Evolutionary conservation across 2,329 filamentous ascomycete species (phyloP), one percentile per base, ranked within the genome.

Genomic region (Penicillium sp.): DNA sequence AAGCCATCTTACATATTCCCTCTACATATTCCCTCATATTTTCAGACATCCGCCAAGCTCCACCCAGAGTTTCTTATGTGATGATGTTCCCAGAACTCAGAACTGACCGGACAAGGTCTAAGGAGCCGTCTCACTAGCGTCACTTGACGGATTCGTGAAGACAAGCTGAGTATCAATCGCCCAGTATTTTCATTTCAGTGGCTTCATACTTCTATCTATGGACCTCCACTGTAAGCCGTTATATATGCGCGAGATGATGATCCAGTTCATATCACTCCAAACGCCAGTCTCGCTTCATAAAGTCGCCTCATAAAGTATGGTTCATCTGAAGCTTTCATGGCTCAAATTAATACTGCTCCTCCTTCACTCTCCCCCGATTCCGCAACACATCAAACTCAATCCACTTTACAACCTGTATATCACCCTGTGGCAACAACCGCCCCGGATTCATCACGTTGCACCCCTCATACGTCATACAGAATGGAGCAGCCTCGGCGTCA

Each of bases 401-500:
- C 94, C 95, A 98, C 62, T 88, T 83, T 6, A 87, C 90, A 6
- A 88, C 85, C 4, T 87, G 87, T 63, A 86, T 85, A 54, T 87
- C 83, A 0, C 88, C 89, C 0, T 85, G 80, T 0, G 91, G 87
- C 24, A 96, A 82, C 51, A 99, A 76, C 50, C 84, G 83, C 6
- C 92, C 92, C 0, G 95, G 93, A 73, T 99, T 99, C 85, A 99
- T 88, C 36, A 97, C 93, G 78, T 95, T 91, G 71, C 95, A 98
- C 0, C 93, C 94, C 75, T 96, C 94, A 71, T 98, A 98, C 14
- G 91, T 96, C 64, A 97, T 81, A 55, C 89, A 89, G 70, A 96
- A 99, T 0, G 92, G 84, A 14, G 90, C 88, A 10, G 89, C 88
- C 43, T 93, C 91, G 0, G 89, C 82, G 76, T 99, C 95, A 2